These are phyloP conservation scores for Trichophaea hybrida DNA, from an alignment of 2,329 filamentous ascomycete genomes.

Conservation along the genomic window DNA sequence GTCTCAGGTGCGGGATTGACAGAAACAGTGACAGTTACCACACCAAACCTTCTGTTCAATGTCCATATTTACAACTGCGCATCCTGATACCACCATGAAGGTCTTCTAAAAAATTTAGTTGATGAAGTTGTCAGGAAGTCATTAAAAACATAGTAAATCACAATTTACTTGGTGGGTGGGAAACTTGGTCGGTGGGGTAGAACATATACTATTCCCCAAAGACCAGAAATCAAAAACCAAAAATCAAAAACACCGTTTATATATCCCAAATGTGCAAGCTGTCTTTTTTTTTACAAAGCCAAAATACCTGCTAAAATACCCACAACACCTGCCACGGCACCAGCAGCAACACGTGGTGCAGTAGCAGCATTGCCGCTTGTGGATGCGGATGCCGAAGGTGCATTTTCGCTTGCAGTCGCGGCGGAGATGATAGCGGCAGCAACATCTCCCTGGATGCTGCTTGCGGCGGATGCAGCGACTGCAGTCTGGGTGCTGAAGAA, in stretches of 20 bases:
- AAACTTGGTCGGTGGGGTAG: too few relatives aligned
- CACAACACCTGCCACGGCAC: background rate
- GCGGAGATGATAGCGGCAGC: conserved; percentile 2
- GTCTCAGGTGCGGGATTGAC: too few relatives aligned
- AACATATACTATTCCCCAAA: too few relatives aligned
- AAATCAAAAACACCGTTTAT: background rate
- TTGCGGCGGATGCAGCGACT: background rate
- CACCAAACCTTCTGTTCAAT: too few relatives aligned
- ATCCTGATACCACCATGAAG: too few relatives aligned
- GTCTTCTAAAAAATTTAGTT: too few relatives aligned
- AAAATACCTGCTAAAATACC: background rate
- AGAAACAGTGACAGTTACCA: too few relatives aligned
- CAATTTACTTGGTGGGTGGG: too few relatives aligned
- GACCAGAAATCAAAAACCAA: background rate
- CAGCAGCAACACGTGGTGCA: background rate
- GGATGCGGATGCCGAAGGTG: background rate
- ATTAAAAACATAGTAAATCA: too few relatives aligned
- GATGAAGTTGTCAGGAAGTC: too few relatives aligned
- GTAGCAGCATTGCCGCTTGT: background rate
- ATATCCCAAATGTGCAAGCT: background rate
- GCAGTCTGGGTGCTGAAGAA: conserved; percentile 2
- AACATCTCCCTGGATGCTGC: background rate
- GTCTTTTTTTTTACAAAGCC: background rate
- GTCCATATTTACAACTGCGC: too few relatives aligned
- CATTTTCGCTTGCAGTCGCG: background rate